phyloP scores from a whole-genome alignment of 1,139 yeast genomes.

The Geotrichum candidum region DNA sequence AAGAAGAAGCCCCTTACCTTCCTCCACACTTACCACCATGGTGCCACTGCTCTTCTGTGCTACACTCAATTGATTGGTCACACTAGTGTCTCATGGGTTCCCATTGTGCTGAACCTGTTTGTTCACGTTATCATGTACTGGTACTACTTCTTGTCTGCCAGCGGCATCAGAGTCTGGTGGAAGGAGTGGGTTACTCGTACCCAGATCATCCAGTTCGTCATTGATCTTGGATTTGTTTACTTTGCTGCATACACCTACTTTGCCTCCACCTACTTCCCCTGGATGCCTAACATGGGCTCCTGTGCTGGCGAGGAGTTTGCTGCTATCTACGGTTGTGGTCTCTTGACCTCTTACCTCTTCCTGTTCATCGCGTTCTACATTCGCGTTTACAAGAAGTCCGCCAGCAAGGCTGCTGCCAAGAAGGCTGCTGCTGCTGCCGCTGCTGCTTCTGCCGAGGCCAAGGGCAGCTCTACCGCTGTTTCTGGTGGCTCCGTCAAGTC shows the following conservation, averaged over 20 bases:
- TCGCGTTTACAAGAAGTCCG: slow-evolving; percentile 59
- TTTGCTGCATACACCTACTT: slow-evolving; percentile 71
- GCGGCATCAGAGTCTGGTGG: slow-evolving; percentile 98
- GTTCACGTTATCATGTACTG: slow-evolving; percentile 98
- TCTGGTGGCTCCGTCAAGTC: slow-evolving; percentile 19
- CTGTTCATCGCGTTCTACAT: slow-evolving; percentile 92
- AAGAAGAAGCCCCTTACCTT: slow-evolving; percentile 82
- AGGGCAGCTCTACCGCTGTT: slow-evolving; percentile 19
- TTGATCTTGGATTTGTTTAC: slow-evolving; percentile 85
- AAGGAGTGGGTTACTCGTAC: slow-evolving; percentile 97
- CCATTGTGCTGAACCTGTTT: slow-evolving; percentile 77
- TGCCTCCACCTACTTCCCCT: slow-evolving; percentile 39
- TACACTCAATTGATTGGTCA: slow-evolving; percentile 88
- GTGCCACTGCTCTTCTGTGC: slow-evolving; percentile 94
- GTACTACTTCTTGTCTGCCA: slow-evolving; percentile 90
- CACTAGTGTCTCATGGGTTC: slow-evolving; percentile 93
- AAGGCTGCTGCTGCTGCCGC: slow-evolving; percentile 22
- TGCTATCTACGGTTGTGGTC: slow-evolving; percentile 83
- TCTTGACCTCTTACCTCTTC: slow-evolving; percentile 82
- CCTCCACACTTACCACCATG: slow-evolving; percentile 95
- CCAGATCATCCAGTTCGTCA: slow-evolving; percentile 89
- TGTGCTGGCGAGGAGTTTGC: slow-evolving; percentile 93
- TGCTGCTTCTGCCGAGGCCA: slow-evolving; percentile 16
- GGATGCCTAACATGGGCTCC: slow-evolving; percentile 74
- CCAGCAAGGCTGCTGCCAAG: slow-evolving; percentile 18